phyloP scores from a whole-genome alignment of 2,329 filamentous ascomycete genomes.

The Phaeosphaeria sp. region DNA sequence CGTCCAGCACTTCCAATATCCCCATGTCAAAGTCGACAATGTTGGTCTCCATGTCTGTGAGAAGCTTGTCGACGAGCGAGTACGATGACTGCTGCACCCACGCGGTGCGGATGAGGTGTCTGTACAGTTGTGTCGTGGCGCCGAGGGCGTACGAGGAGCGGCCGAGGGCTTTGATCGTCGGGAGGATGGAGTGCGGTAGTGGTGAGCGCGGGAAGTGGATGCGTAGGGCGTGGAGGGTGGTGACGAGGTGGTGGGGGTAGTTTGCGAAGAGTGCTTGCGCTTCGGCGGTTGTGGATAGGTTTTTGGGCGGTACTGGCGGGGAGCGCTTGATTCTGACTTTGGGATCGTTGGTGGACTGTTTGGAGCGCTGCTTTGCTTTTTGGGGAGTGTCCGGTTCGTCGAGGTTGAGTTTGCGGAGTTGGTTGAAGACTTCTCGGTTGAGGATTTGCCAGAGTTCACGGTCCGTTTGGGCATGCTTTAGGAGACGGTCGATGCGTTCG shows the following conservation, averaged over 20 bases:
- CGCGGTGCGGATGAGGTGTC: slow-evolving; percentile 66
- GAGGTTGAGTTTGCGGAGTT: slow-evolving; percentile 64
- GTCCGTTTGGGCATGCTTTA: slow-evolving; percentile 66
- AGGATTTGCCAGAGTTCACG: slow-evolving; percentile 71
- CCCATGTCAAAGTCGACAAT: slow-evolving; percentile 64
- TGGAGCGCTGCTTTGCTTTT: neutral
- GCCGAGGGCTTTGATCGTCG: slow-evolving; percentile 71
- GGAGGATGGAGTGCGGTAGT: slow-evolving; percentile 67
- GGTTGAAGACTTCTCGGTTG: slow-evolving; percentile 69
- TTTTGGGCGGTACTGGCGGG: neutral
- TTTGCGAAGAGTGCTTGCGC: slow-evolving; percentile 65
- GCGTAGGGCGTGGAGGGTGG: slow-evolving; percentile 64
- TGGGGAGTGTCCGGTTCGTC: slow-evolving; percentile 23
- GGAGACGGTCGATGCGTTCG: slow-evolving; percentile 59
- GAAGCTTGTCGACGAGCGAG: slow-evolving; percentile 59
- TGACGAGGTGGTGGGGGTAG: slow-evolving; percentile 67
- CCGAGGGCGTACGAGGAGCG: slow-evolving; percentile 75
- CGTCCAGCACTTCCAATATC: slow-evolving; percentile 52
- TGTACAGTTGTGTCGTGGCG: slow-evolving; percentile 73
- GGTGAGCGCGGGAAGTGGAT: slow-evolving; percentile 66
- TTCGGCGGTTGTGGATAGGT: neutral
- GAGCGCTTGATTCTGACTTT: neutral
- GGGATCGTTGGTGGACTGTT: neutral
- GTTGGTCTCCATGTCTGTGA: slow-evolving; percentile 70
- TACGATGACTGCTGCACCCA: slow-evolving; percentile 69